Conservation (phyloP, 805 yeast genomes). For the Pichia scutulata region DNA sequence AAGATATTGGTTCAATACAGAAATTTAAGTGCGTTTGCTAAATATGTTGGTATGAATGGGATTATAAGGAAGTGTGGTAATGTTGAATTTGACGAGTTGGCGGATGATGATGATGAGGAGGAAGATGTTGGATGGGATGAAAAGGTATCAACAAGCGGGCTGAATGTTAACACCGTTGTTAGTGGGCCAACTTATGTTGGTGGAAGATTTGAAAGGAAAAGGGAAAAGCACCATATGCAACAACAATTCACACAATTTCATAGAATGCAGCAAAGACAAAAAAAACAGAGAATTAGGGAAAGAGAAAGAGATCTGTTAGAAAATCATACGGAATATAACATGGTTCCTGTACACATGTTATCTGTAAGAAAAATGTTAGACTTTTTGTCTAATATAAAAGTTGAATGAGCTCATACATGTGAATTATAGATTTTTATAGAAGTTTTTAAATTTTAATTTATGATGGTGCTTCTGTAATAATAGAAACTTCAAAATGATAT, state of each 20-base stretch:
- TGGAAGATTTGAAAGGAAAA: constrained; percentile 5
- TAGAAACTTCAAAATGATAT: too few species aligned
- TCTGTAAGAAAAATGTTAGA: constrained; percentile 59
- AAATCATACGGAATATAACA: constrained; percentile 21
- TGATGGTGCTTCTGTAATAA: too few species aligned
- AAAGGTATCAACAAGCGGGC: not conserved
- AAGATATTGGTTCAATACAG: constrained; percentile 54
- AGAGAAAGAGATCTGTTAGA: constrained; percentile 4
- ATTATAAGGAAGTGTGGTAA: constrained; percentile 13
- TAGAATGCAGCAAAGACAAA: constrained; percentile 12
- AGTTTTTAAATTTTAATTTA: too few species aligned
- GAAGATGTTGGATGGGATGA: constrained; percentile 4
- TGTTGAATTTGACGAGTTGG: constrained; percentile 31
- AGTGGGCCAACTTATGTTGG: not conserved
- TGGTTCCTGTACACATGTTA: constrained; percentile 67
- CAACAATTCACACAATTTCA: constrained; percentile 13
- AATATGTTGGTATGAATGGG: constrained; percentile 10
- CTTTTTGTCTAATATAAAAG: constrained; percentile 50
- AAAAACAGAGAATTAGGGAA: constrained; percentile 1
- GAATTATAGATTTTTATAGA: not conserved
- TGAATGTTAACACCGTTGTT: not conserved
- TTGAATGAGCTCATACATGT: constrained; percentile 22
- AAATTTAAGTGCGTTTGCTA: constrained; percentile 31
- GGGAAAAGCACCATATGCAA: constrained; percentile 8
- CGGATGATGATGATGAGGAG: constrained; percentile 8